Evolutionary conservation across 2,329 filamentous ascomycete species (phyloP).

Genomic region (Alternaria dauci): DNA sequence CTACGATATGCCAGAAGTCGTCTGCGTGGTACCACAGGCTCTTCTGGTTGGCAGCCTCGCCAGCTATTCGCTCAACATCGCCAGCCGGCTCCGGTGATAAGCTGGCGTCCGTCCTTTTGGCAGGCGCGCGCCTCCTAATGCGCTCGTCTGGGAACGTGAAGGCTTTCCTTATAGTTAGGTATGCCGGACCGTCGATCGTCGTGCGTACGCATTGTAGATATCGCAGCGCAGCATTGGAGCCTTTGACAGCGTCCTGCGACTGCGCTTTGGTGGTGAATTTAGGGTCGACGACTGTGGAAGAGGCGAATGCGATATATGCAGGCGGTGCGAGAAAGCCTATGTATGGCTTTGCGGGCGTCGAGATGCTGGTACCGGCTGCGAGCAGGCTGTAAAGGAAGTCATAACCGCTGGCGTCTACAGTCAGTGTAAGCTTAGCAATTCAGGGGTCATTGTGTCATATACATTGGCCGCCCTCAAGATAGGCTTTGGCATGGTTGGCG

Average conservation of each 20-base stretch:
- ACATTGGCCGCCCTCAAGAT: constrained; percentile 48
- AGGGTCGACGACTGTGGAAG: constrained; percentile 84
- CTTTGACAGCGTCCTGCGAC: constrained; percentile 66
- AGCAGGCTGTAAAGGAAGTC: constrained; percentile 47
- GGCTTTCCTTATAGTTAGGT: constrained; percentile 73
- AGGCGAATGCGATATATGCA: constrained; percentile 77
- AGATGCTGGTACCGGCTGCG: constrained; percentile 43
- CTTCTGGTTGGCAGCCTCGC: constrained; percentile 66
- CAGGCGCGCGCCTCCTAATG: constrained; percentile 32
- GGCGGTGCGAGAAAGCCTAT: constrained; percentile 72
- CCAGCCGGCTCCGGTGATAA: constrained; percentile 44
- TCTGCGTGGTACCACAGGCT: constrained; percentile 79
- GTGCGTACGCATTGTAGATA: constrained; percentile 74
- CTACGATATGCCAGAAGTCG: constrained; percentile 88
- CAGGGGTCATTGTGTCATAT: not conserved
- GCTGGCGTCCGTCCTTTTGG: constrained; percentile 32
- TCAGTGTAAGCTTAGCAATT: constrained; percentile 6
- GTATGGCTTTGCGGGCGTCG: constrained; percentile 43
- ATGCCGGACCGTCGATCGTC: constrained; percentile 70
- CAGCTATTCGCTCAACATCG: constrained; percentile 51
- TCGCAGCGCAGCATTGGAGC: constrained; percentile 71
- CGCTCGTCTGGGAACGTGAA: constrained; percentile 68
- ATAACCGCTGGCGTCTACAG: constrained; percentile 44
- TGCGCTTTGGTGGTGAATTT: constrained; percentile 76
- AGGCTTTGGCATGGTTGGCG: constrained; percentile 48